phyloP scores from a whole-genome alignment of 148 eudicot genomes.

The Fagopyrum esculentum region DNA sequence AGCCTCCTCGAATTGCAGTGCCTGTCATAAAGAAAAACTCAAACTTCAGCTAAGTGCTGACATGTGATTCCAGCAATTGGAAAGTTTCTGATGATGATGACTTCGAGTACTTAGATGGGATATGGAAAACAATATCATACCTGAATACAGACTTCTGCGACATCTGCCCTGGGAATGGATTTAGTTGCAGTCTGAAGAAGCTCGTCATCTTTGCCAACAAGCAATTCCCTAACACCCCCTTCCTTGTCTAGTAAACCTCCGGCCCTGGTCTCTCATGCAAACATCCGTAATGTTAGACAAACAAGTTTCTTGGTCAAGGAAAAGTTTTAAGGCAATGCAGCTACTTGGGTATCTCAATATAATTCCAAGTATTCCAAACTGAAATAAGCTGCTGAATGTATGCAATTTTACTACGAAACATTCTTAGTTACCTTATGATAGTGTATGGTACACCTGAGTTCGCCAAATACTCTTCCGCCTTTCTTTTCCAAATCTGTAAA shows the following conservation, averaged over 20 bases:
- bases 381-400: neutral
- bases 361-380: too few species aligned
- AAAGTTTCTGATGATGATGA: neutral
- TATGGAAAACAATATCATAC: slow-evolving; percentile 16
- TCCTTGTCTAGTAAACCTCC: slow-evolving; percentile 95
- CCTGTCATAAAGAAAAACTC: slow-evolving; percentile 30
- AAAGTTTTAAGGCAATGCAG: too few species aligned
- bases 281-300: neutral
- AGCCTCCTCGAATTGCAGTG: slow-evolving; percentile 76
- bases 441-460: slow-evolving; percentile 96
- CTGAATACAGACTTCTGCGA: slow-evolving; percentile 97
- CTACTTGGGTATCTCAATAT: too few species aligned
- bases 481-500: slow-evolving; percentile 83
- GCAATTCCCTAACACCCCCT: slow-evolving; percentile 71
- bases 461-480: slow-evolving; percentile 90
- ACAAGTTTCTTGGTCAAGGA: too few species aligned
- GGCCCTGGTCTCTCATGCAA: slow-evolving; percentile 37
- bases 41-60: slow-evolving; percentile 20
- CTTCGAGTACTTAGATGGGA: neutral
- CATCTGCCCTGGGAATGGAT: slow-evolving; percentile 77
- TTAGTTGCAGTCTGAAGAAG: slow-evolving; percentile 81
- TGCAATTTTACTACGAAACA: neutral
- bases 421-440: slow-evolving; percentile 57
- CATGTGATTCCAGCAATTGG: too few species aligned
- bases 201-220: slow-evolving; percentile 91